Conservation (phyloP, 192 early-diverging fungal species). For the Pilaira anomala region DNA sequence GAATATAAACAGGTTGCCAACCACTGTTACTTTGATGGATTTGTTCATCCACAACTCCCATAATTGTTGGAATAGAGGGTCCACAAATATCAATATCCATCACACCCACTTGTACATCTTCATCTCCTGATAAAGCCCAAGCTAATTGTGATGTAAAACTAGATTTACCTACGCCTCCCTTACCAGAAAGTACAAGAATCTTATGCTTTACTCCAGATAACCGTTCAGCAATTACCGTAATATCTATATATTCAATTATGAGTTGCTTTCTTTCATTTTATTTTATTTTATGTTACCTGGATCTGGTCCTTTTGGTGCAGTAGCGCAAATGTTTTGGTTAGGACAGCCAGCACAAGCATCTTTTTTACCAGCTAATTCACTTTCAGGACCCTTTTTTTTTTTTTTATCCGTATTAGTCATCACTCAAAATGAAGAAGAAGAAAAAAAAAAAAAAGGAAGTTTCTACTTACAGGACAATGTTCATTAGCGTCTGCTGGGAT, state of each 20-base stretch:
- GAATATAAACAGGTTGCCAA: conserved; percentile 77
- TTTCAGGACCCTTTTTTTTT: conserved; percentile 58
- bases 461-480: conserved; percentile 60
- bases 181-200: conserved; percentile 93
- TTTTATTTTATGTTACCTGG: conserved; percentile 46
- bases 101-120: conserved; percentile 68
- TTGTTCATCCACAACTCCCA: conserved; percentile 79
- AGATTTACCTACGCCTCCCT: conserved; percentile 97
- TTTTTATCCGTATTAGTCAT: background rate
- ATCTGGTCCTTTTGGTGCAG: conserved; percentile 76
- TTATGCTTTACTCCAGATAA: conserved; percentile 74
- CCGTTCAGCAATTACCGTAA: conserved; percentile 62
- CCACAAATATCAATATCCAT: conserved; percentile 97
- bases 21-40: conserved; percentile 81
- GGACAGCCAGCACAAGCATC: conserved; percentile 81
- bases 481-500: conserved; percentile 65
- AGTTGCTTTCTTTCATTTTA: background rate
- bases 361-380: conserved; percentile 66
- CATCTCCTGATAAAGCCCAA: conserved; percentile 69
- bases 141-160: conserved; percentile 90
- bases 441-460: too few species aligned
- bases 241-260: conserved; percentile 38
- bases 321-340: conserved; percentile 73
- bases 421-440: background rate
- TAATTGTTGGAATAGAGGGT: conserved; percentile 89